These are phyloP conservation scores for Pseudognaphalium luteoalbum DNA, from an alignment of 129 eudicot genomes.

Conservation along the genomic window DNA sequence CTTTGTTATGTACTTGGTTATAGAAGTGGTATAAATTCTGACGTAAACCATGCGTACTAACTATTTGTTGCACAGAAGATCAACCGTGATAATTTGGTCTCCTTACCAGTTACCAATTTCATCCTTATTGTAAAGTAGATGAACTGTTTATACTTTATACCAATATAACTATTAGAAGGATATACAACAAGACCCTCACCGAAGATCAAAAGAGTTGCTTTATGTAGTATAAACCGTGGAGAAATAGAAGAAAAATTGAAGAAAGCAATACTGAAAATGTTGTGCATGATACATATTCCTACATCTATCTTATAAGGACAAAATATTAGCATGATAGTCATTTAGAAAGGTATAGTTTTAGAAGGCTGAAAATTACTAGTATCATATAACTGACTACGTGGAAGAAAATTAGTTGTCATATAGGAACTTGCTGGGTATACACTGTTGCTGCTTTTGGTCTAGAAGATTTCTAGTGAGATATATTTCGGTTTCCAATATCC, in stretches of 20 bases:
- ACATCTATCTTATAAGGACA: not conserved
- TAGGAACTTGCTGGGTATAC: not conserved
- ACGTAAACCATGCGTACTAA: not conserved
- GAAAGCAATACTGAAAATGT: not conserved
- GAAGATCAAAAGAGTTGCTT: too few relatives aligned
- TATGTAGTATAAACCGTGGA: not conserved
- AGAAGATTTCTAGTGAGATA: not conserved
- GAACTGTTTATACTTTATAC: not conserved
- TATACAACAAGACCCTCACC: conserved; percentile 2
- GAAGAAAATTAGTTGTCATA: conserved; percentile 26
- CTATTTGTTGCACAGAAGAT: too few relatives aligned
- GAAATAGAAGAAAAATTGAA: not conserved
- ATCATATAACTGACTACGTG: conserved; percentile 5
- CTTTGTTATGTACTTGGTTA: not conserved
- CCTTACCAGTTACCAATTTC: not conserved
- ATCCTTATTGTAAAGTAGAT: not conserved
- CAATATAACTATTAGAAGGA: not conserved
- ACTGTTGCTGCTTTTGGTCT: not conserved
- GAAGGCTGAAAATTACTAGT: conserved; percentile 1
- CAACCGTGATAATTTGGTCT: too few relatives aligned
- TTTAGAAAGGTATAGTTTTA: not conserved
- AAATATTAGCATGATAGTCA: conserved; percentile 20
- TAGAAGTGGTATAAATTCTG: not conserved
- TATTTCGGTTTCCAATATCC: not conserved
- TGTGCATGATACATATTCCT: not conserved